Evolutionary conservation across 805 yeast species (phyloP), one percentile per base, ranked within the genome.

Genomic region (Candida adriatica): DNA sequence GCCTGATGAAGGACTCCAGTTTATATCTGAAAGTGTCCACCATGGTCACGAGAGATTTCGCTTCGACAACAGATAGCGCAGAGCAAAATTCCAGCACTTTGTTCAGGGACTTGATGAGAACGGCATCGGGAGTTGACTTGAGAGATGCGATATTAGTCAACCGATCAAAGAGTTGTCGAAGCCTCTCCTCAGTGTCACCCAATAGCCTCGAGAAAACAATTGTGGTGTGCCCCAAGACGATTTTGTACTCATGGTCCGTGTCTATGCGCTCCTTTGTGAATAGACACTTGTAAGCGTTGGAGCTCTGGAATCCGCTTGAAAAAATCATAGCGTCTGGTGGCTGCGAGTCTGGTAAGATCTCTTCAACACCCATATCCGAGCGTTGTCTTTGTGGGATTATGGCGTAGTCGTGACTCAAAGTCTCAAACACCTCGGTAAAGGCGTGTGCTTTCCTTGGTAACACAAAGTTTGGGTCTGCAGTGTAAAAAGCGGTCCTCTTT

Each of bases 391-490:
- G 37, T 4, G 27, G 27, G 3, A 48, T 29, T 4, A 46, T 13
- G 4, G 51, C 44, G 25, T 37, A 45, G 16, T 38, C 41, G 13
- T 37, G 31, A 23, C 49, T 37, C 15, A 42, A 7, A 3, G 43
- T 38, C 31, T 49, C 53, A 29, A 21, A 30, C 2, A 49, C 39
- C 3, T 39, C 33, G 2, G 51, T 47, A 2, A 49, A 39, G 13
- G 27, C 20, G 8, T 33, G 36, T 6, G 41, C 48, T 5, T 30
- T 25, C 24, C 51, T 43, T 14, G 49, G 48, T 2, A 39, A 35
- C 5, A 35, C 26, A 3, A 26, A 22, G 26, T 42, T 34, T 2
- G 37, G 14, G 7, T 32, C 35, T 4, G 51, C 48, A n/a, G n/a
- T n/a, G n/a, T n/a, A n/a, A n/a, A n/a, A n/a, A n/a, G n/a, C n/a